Conservation (phyloP, 2,329 filamentous ascomycete genomes). For the Ceratocystiopsis brevicomis region DNA sequence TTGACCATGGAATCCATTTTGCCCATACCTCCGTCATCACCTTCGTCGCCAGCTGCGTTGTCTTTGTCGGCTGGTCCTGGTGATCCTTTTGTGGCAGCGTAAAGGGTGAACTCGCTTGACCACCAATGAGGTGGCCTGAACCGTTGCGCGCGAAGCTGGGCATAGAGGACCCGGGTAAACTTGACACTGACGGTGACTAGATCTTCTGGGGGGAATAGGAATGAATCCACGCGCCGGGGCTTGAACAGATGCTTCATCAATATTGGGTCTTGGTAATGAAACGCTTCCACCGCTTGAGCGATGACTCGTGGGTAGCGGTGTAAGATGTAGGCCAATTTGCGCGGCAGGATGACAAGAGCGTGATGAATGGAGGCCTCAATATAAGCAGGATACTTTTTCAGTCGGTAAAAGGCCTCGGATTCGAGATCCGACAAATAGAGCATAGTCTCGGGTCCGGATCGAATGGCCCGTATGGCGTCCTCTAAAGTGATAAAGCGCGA, state of each 20-base stretch:
- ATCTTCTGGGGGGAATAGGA: constrained; percentile 57
- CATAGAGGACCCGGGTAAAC: constrained; percentile 80
- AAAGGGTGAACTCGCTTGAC: constrained; percentile 19
- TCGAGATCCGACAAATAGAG: constrained; percentile 60
- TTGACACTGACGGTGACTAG: constrained; percentile 60
- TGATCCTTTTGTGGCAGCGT: constrained; percentile 10
- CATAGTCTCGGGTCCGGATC: constrained; percentile 34
- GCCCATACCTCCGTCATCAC: not conserved
- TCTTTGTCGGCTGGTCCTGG: constrained; percentile 7
- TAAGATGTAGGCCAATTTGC: constrained; percentile 64
- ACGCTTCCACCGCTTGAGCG: constrained; percentile 70
- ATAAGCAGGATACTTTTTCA: constrained; percentile 64
- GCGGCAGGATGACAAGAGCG: constrained; percentile 53
- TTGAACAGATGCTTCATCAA: constrained; percentile 46
- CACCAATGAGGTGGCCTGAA: constrained; percentile 46
- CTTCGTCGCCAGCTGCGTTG: not conserved
- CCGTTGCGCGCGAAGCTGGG: constrained; percentile 72
- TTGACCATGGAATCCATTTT: constrained; percentile 29
- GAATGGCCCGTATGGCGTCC: constrained; percentile 45
- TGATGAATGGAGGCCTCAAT: constrained; percentile 61
- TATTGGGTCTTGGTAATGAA: constrained; percentile 76
- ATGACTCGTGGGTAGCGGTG: constrained; percentile 58
- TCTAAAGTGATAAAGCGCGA: constrained; percentile 33
- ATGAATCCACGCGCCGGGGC: not conserved
- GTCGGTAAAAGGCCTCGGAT: constrained; percentile 74